Evolutionary conservation across 345 rosid species (phyloP).

Genomic region (Rhizophora mangle): DNA sequence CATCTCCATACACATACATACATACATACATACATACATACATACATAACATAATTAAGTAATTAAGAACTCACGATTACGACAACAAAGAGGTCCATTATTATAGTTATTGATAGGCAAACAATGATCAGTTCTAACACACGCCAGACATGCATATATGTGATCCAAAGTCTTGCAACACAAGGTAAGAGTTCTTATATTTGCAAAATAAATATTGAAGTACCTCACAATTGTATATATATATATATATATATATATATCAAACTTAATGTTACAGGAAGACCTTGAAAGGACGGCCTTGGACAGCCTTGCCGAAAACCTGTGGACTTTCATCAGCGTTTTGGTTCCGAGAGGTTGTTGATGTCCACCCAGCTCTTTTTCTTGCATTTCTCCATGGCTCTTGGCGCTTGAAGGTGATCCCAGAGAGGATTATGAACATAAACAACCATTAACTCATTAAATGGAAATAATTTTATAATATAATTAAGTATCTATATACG

Average conservation of each 20-base stretch:
- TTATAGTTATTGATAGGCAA: constrained; percentile 15
- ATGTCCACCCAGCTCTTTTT: constrained; percentile 40
- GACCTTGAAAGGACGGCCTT: not conserved
- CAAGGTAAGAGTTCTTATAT: constrained; percentile 13
- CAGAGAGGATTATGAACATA: not conserved
- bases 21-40: constrained; percentile 11
- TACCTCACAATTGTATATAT: constrained; percentile 17
- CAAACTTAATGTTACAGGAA: constrained; percentile 16
- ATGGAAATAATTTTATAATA: not conserved
- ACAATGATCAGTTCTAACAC: constrained; percentile 16
- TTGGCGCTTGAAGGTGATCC: constrained; percentile 52
- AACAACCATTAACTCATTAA: not conserved
- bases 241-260: constrained; percentile 8
- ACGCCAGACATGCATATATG: constrained; percentile 6
- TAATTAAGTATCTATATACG: not conserved
- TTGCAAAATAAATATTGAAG: constrained; percentile 2
- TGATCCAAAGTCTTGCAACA: constrained; percentile 6
- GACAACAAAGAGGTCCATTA: constrained; percentile 4
- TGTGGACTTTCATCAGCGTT: constrained; percentile 1
- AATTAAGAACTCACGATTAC: not conserved
- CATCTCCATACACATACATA: not conserved
- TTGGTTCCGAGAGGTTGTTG: constrained; percentile 24
- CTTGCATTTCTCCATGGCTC: constrained; percentile 83
- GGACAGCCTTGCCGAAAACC: constrained; percentile 38
- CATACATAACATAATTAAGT: constrained; percentile 5